Evolutionary conservation across 345 rosid genomes (phyloP).

Genomic region (Alliaria petiolata): DNA sequence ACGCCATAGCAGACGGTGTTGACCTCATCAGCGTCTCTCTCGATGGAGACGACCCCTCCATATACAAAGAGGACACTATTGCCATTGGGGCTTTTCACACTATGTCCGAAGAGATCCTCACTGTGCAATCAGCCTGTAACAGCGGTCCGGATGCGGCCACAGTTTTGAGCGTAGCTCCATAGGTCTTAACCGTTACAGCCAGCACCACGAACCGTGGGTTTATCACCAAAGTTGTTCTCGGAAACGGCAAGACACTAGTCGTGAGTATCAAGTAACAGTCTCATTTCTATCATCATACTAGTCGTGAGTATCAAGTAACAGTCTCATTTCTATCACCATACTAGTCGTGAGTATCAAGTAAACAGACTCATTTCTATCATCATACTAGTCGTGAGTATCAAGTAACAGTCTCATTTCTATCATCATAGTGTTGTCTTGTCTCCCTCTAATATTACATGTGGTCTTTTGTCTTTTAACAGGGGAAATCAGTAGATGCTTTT

Average conservation of each 20-base stretch:
- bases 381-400: too few species aligned
- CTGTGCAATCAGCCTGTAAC: constrained; percentile 42
- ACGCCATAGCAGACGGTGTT: constrained; percentile 64
- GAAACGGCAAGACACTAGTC: constrained; percentile 30
- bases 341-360: too few species aligned
- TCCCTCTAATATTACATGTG: neutral
- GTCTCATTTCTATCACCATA: too few species aligned
- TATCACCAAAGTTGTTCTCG: constrained; percentile 36
- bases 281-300: neutral
- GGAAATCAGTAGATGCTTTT: constrained; percentile 34
- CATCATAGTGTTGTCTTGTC: too few species aligned
- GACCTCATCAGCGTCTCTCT: constrained; percentile 41
- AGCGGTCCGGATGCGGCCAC: neutral
- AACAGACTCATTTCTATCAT: too few species aligned
- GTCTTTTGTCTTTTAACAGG: constrained; percentile 23
- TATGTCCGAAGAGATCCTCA: constrained; percentile 44
- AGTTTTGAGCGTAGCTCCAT: constrained; percentile 32
- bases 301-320: too few species aligned
- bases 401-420: too few species aligned
- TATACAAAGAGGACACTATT: neutral
- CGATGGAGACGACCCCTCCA: fast-evolving
- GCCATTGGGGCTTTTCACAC: constrained; percentile 56
- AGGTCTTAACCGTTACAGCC: constrained; percentile 49
- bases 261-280: constrained; percentile 30
- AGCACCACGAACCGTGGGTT: constrained; percentile 43